Base-by-base conservation (phyloP, 208 protist species). In the Trichomonas gallinae region DNA sequence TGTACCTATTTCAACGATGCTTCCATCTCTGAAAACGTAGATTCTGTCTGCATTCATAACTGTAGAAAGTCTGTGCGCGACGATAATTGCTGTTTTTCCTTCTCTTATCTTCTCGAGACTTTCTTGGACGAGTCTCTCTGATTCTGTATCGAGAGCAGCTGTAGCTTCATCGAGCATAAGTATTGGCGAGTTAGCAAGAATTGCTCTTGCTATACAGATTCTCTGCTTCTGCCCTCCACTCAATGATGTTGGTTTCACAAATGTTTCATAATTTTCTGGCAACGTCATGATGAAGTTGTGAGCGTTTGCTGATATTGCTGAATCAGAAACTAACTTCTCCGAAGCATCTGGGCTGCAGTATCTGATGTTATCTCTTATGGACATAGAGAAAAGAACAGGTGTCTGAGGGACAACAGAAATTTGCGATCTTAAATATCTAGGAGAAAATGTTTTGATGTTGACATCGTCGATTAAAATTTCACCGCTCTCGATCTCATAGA, bases 331-430 rank as follows among this genome's bases (percentile, higher is more conserved):
- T 44, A 97, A 96, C 26, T 97, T 96, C n/a, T 26, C 2, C 3
- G 91, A 96, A 13, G 96, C 58, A 38, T 96, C 87, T 31, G 87
- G 96, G 1, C 96, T 81, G 26, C 97, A 97, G 48, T 97, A 97
- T n/a, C 83, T 96, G 46, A 98, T 98, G 85, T 98, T 98, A 15
- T 97, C 93, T 21, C 21, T 6, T 11, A 98, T 97, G 0, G 97
- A 97, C 21, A 96, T 96, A 34, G 96, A 93, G 81, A 98, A 98
- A 6, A 98, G 82, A 46, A 96, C 97, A 31, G 97, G 97, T 46
- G 97, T 97, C 87, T 98, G 97, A 3, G 72, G 72, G 34, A 97
- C 97, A 23, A 97, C 45, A n/a, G 83, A 96, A 31, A 97, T 97
- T 11, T 96, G 83, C 40, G 46, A n/a, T 23, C 96, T 83, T 31